Evolutionary conservation across 495 filamentous ascomycete genomes (phyloP).

Genomic region (Xylaria castorea): DNA sequence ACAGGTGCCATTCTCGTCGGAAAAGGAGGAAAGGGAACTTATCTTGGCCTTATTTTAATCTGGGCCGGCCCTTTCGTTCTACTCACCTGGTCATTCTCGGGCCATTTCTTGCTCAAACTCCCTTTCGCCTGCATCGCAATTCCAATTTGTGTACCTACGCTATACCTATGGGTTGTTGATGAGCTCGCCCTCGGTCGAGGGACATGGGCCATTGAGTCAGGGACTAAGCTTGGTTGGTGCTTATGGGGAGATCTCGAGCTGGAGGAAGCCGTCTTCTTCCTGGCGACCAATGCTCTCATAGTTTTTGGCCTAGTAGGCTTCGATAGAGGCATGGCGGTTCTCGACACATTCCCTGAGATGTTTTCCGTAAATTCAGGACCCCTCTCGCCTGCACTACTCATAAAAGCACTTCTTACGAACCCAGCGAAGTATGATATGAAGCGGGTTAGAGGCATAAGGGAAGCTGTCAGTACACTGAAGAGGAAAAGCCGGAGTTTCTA

Average conservation of each 20-base stretch:
- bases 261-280: slow-evolving; percentile 74
- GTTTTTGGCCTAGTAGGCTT: slow-evolving; percentile 69
- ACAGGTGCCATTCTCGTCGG: slow-evolving; percentile 49
- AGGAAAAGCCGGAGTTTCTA: slow-evolving; percentile 73
- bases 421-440: slow-evolving; percentile 54
- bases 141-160: slow-evolving; percentile 66
- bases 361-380: slow-evolving; percentile 50
- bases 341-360: slow-evolving; percentile 58
- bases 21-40: slow-evolving; percentile 56
- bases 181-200: slow-evolving; percentile 65
- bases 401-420: slow-evolving; percentile 53
- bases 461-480: slow-evolving; percentile 59
- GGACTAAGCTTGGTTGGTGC: slow-evolving; percentile 64
- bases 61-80: slow-evolving; percentile 70
- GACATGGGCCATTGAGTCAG: slow-evolving; percentile 69
- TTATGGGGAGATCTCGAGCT: slow-evolving; percentile 69
- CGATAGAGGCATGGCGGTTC: slow-evolving; percentile 66
- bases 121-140: slow-evolving; percentile 57
- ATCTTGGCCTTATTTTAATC: slow-evolving; percentile 69
- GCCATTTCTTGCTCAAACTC: slow-evolving; percentile 63
- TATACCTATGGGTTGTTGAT: slow-evolving; percentile 72
- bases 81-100: slow-evolving; percentile 65
- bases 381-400: slow-evolving; percentile 54
- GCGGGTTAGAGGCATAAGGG: slow-evolving; percentile 59
- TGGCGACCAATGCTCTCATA: slow-evolving; percentile 68